Percentiles rank a stretch among this genome's conserved stretches.
These are phyloP conservation scores for Alternaria postmessia DNA, from an alignment of 2,329 filamentous ascomycete genomes.

Conservation along the genomic window DNA sequence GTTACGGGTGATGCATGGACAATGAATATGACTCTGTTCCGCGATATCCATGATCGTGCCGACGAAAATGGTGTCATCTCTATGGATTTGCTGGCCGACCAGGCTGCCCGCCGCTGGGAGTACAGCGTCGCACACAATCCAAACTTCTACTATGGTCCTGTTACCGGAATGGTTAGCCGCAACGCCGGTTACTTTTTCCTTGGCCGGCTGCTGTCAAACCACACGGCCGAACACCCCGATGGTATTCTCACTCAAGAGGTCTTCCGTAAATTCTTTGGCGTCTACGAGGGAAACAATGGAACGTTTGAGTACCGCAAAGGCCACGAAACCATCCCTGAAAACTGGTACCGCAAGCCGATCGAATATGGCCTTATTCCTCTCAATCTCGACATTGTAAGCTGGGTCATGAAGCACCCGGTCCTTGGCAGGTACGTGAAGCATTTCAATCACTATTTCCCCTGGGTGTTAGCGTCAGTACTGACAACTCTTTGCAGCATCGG, in stretches of 20 bases:
- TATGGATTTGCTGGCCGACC: constrained; percentile 33
- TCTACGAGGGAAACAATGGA: constrained; percentile 53
- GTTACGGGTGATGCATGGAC: constrained; percentile 49
- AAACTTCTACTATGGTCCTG: constrained; percentile 63
- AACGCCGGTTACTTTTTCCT: constrained; percentile 53
- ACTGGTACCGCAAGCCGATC: constrained; percentile 59
- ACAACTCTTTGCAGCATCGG: constrained; percentile 49
- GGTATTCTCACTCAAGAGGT: constrained; percentile 34
- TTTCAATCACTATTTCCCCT: background rate
- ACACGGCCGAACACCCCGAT: constrained; percentile 22
- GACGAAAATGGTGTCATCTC: constrained; percentile 25
- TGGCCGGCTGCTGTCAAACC: constrained; percentile 45
- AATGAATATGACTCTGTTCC: constrained; percentile 56
- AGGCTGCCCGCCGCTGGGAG: constrained; percentile 52
- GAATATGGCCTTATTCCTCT: constrained; percentile 58
- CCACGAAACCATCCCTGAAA: constrained; percentile 62
- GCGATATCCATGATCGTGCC: constrained; percentile 53
- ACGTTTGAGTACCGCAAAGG: constrained; percentile 53
- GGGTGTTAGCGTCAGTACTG: background rate
- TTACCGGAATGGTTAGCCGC: constrained; percentile 59
- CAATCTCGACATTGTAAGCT: constrained; percentile 28
- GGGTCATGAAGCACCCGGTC: constrained; percentile 24
- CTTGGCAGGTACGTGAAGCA: constrained; percentile 25
- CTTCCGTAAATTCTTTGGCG: constrained; percentile 59
- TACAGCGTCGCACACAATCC: constrained; percentile 61